phyloP scores from a whole-genome alignment of 768 basidiomycete genomes.

The Cystobasidiopsis lactophilus region DNA sequence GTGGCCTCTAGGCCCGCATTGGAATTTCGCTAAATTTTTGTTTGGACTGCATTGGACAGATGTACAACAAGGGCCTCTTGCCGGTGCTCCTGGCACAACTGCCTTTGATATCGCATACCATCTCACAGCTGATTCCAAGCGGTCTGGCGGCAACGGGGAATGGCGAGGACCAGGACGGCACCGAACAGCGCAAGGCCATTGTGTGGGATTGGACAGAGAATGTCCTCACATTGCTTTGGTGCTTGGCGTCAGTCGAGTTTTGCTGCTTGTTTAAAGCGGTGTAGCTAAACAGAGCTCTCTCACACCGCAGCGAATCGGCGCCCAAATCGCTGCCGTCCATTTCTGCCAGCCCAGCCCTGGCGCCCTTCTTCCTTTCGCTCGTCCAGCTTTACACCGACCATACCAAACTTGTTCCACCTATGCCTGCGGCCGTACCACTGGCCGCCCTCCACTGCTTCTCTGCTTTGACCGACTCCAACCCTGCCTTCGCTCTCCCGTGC shows the following conservation, averaged over 20 bases:
- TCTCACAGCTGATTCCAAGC: background rate
- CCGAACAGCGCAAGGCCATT: background rate
- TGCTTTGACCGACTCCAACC: background rate
- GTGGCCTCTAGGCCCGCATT: background rate
- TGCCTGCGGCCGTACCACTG: background rate
- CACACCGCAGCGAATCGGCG: background rate
- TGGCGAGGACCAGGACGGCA: slow-evolving; percentile 1
- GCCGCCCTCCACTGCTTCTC: background rate
- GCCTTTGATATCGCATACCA: background rate
- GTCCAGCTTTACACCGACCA: background rate
- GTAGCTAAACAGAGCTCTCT: background rate
- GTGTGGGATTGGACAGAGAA: slow-evolving; percentile 9
- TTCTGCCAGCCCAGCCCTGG: background rate
- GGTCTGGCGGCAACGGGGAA: background rate
- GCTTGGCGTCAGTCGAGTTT: slow-evolving; percentile 5
- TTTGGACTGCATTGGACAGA: background rate
- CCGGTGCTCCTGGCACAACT: background rate
- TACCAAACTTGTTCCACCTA: background rate
- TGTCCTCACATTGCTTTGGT: slow-evolving; percentile 8
- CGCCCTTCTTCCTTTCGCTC: background rate
- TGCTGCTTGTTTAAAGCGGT: background rate
- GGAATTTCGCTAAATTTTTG: background rate
- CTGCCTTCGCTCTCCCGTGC: background rate
- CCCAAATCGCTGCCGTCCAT: background rate
- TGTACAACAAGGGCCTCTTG: slow-evolving; percentile 10